Evolutionary conservation across 495 filamentous ascomycete genomes (phyloP).

Genomic region (Aspergillus leporis): DNA sequence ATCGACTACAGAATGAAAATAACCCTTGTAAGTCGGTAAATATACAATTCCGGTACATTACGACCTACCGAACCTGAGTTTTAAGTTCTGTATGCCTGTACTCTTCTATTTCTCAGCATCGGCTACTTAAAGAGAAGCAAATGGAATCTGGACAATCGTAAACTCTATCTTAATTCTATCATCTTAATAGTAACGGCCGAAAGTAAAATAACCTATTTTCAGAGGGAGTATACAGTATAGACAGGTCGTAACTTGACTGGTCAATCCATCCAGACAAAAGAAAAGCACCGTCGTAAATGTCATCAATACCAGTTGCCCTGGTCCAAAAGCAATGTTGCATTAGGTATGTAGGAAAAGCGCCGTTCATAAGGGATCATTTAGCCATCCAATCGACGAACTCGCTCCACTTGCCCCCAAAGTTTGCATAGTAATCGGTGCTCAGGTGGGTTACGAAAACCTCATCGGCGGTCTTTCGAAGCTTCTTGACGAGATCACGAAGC

Average conservation of each 20-base stretch:
- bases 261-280: neutral
- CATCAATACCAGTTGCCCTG: neutral
- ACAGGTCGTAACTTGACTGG: neutral
- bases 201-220: neutral
- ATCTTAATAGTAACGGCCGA: neutral
- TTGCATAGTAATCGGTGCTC: conserved; percentile 44
- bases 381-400: conserved; percentile 46
- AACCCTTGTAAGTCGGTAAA: neutral
- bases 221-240: neutral
- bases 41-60: neutral
- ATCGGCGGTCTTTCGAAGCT: conserved; percentile 37
- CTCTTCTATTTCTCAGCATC: neutral
- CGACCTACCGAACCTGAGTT: neutral
- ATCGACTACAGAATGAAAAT: neutral
- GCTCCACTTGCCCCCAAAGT: conserved; percentile 42
- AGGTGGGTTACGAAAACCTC: conserved; percentile 49
- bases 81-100: no score
- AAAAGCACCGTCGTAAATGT: neutral
- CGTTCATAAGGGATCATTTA: conserved; percentile 17
- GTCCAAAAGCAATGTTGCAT: conserved; percentile 1
- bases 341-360: neutral
- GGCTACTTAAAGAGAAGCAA: neutral
- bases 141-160: neutral
- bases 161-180: neutral
- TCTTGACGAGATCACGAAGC: conserved; percentile 35